Evolutionary conservation across 176 grass and related monocot genomes (phyloP).

Genomic region (Saccharum spontaneum): DNA sequence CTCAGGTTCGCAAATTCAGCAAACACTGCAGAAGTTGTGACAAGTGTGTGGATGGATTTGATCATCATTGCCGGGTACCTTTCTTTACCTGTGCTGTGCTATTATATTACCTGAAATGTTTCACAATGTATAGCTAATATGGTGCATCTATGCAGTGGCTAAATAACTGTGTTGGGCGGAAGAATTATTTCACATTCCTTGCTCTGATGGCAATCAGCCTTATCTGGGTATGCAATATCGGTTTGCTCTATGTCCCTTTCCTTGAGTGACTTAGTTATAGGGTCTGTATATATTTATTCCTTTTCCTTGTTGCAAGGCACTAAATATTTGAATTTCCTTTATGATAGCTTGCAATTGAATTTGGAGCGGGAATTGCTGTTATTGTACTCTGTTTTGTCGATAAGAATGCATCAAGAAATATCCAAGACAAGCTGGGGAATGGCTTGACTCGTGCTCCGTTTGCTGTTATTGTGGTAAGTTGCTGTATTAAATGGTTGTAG

Average conservation of each 20-base stretch:
- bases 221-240: conserved; percentile 64
- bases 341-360: conserved; percentile 87
- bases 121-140: conserved; percentile 15
- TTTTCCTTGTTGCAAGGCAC: conserved; percentile 23
- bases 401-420: conserved; percentile 59
- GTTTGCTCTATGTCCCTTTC: conserved; percentile 17
- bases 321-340: conserved; percentile 37
- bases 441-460: conserved; percentile 86
- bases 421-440: conserved; percentile 90
- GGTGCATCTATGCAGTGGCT: conserved; percentile 74
- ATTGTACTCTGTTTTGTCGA: conserved; percentile 79
- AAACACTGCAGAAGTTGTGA: conserved; percentile 99
- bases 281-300: conserved; percentile 7
- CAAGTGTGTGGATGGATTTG: conserved; percentile 99
- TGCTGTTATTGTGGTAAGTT: conserved; percentile 92
- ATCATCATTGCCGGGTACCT: conserved; percentile 96
- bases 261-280: not conserved
- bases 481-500: not conserved
- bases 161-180: conserved; percentile 97
- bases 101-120: conserved; percentile 20
- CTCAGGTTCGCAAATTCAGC: conserved; percentile 88
- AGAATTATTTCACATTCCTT: conserved; percentile 94
- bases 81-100: conserved; percentile 29
- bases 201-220: conserved; percentile 90
- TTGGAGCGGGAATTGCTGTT: conserved; percentile 87